Percentiles rank a stretch among this genome's conserved stretches.
These are phyloP conservation scores for Mycosarcoma mackinlayi DNA, from an alignment of 1,284 basidiomycete species.

Conservation along the genomic window DNA sequence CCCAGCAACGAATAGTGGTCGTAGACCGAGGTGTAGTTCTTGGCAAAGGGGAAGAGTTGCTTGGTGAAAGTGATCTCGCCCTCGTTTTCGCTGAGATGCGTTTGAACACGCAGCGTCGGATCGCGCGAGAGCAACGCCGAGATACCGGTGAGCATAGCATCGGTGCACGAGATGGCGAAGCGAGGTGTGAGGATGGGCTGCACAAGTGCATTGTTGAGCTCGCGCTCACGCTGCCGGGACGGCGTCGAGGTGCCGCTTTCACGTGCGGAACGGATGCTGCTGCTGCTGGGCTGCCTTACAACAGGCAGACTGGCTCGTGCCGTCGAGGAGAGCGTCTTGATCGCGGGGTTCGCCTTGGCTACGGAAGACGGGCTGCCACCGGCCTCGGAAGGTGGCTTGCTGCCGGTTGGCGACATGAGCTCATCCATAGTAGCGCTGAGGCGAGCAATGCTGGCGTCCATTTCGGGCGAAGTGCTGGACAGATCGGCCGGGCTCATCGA, in stretches of 20 bases:
- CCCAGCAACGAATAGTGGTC: conserved; percentile 81
- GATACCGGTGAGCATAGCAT: conserved; percentile 77
- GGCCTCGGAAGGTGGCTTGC: conserved; percentile 39
- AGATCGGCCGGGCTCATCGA: conserved; percentile 48
- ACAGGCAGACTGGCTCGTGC: conserved; percentile 16
- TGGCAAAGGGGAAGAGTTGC: conserved; percentile 73
- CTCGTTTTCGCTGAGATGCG: conserved; percentile 89
- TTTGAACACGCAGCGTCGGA: conserved; percentile 81
- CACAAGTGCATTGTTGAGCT: conserved; percentile 72
- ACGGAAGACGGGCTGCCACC: conserved; percentile 38
- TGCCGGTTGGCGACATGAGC: conserved; percentile 45
- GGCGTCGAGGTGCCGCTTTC: conserved; percentile 47
- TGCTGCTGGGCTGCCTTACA: conserved; percentile 35
- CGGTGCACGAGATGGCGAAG: conserved; percentile 91
- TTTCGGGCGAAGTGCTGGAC: conserved; percentile 43
- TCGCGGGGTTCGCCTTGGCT: conserved; percentile 22
- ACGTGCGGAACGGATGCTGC: conserved; percentile 36
- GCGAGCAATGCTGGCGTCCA: conserved; percentile 59
- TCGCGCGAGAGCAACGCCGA: conserved; percentile 72
- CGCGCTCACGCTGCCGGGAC: conserved; percentile 43
- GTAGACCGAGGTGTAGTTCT: conserved; percentile 75
- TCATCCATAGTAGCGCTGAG: conserved; percentile 59
- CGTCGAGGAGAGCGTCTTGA: conserved; percentile 15
- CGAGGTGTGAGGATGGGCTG: conserved; percentile 92
- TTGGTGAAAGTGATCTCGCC: conserved; percentile 79